These are phyloP conservation scores for Lasiodiplodia gonubiensis DNA, from an alignment of 2,329 filamentous ascomycete genomes.

Conservation along the genomic window DNA sequence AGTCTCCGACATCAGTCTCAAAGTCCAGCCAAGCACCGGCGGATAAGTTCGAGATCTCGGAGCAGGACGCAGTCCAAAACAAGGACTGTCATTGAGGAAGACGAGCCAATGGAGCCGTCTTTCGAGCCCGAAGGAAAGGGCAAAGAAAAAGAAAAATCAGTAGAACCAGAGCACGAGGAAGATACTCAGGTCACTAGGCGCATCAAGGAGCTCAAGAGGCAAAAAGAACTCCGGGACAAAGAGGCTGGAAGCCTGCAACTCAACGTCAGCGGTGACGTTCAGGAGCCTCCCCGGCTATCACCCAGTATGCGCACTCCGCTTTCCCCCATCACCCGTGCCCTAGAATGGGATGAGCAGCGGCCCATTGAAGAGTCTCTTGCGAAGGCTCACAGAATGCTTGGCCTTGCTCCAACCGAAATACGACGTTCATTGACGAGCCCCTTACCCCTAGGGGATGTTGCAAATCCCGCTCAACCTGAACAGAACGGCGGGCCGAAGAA, in stretches of 20 bases:
- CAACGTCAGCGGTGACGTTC: conserved; percentile 26
- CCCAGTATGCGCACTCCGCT: conserved; percentile 24
- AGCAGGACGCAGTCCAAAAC: conserved; percentile 37
- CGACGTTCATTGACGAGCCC: conserved; percentile 28
- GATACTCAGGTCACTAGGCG: conserved; percentile 63
- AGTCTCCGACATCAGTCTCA: conserved; percentile 21
- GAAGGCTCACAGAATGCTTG: conserved; percentile 51
- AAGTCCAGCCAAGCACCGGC: conserved; percentile 32
- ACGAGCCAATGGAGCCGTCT: conserved; percentile 33
- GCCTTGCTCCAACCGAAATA: conserved; percentile 38
- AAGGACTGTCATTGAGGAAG: conserved; percentile 38
- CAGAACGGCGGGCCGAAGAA: conserved; percentile 18
- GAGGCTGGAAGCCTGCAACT: conserved; percentile 42
- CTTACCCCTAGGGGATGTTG: conserved; percentile 25
- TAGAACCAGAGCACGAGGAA: conserved; percentile 38
- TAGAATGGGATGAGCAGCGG: conserved; percentile 19
- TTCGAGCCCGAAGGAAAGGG: conserved; percentile 36
- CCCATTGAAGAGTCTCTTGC: conserved; percentile 36
- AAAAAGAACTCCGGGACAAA: conserved; percentile 61
- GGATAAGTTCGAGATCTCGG: conserved; percentile 33
- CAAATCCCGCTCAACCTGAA: conserved; percentile 8
- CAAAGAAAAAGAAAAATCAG: conserved; percentile 18
- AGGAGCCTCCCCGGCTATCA: conserved; percentile 14
- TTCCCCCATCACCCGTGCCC: conserved; percentile 24
- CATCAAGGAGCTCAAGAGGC: conserved; percentile 63